These are phyloP conservation scores for Pseudophaeomoniella oleicola DNA, from an alignment of 2,329 filamentous ascomycete species.

Conservation along the genomic window DNA sequence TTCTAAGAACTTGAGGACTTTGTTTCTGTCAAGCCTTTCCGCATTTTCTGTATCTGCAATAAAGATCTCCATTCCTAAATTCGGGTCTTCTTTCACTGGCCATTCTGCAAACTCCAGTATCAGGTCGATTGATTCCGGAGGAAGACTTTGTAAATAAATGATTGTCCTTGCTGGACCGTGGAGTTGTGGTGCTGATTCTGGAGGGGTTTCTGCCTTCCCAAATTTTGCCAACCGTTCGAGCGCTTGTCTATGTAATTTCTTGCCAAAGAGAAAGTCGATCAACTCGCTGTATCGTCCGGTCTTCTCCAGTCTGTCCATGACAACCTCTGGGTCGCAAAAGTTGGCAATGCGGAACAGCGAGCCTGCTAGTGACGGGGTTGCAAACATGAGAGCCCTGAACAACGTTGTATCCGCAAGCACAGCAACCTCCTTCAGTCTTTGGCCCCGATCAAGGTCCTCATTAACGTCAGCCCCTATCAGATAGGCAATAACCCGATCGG, in stretches of 20 bases:
- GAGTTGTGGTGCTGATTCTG: conserved; percentile 36
- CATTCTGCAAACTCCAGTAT: conserved; percentile 85
- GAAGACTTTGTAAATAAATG: conserved; percentile 75
- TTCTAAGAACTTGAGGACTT: conserved; percentile 60
- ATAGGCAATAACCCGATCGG: conserved; percentile 29
- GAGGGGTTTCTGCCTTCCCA: conserved; percentile 40
- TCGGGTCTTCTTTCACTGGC: conserved; percentile 60
- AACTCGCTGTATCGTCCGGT: conserved; percentile 81
- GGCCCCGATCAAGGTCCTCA: conserved; percentile 46
- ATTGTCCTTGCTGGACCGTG: conserved; percentile 75
- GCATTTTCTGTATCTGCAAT: conserved; percentile 88
- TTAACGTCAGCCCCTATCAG: conserved; percentile 34
- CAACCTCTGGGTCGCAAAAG: conserved; percentile 90
- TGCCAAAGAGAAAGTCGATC: conserved; percentile 95
- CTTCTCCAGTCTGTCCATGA: conserved; percentile 83
- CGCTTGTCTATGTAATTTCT: conserved; percentile 79
- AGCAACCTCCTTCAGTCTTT: conserved; percentile 61
- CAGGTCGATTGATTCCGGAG: conserved; percentile 75
- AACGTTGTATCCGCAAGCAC: conserved; percentile 83
- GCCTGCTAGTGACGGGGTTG: conserved; percentile 66
- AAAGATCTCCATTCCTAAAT: conserved; percentile 83
- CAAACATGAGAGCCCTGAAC: conserved; percentile 91
- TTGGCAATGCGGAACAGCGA: conserved; percentile 91
- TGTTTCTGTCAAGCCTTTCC: conserved; percentile 67
- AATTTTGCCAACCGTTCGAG: conserved; percentile 71